phyloP scores from a whole-genome alignment of 1,139 yeast genomes.

The Yamadazyma atlantica region DNA sequence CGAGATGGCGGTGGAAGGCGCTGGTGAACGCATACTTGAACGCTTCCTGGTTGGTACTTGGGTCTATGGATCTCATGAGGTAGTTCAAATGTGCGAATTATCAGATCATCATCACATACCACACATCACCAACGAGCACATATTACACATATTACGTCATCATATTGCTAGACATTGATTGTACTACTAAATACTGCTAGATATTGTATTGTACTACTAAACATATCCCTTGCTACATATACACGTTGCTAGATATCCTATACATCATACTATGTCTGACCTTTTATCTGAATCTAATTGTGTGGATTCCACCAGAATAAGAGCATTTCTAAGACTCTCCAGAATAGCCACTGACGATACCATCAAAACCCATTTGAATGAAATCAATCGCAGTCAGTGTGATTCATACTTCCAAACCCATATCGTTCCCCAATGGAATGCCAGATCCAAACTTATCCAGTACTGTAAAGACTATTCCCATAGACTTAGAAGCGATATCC shows the following conservation, averaged over 20 bases:
- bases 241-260: no score
- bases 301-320: conserved; percentile 30
- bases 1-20: conserved; percentile 14
- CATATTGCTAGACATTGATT: no score
- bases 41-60: conserved; percentile 8
- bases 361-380: conserved; percentile 39
- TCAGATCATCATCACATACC: no score
- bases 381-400: conserved; percentile 23
- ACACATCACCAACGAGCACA: no score
- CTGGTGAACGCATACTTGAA: conserved; percentile 16
- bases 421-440: conserved; percentile 40
- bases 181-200: no score
- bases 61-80: no score
- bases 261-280: no score
- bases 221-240: no score
- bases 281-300: conserved; percentile 34
- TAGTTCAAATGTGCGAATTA: no score
- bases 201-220: no score
- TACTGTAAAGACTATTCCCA: conserved; percentile 32
- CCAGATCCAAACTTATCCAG: conserved; percentile 27
- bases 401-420: conserved; percentile 26
- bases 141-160: no score
- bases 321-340: conserved; percentile 40
- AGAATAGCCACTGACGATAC: conserved; percentile 42
- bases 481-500: conserved; percentile 20